phyloP scores from a whole-genome alignment of 495 filamentous ascomycete genomes.

The Hyaloscypha variabilis region DNA sequence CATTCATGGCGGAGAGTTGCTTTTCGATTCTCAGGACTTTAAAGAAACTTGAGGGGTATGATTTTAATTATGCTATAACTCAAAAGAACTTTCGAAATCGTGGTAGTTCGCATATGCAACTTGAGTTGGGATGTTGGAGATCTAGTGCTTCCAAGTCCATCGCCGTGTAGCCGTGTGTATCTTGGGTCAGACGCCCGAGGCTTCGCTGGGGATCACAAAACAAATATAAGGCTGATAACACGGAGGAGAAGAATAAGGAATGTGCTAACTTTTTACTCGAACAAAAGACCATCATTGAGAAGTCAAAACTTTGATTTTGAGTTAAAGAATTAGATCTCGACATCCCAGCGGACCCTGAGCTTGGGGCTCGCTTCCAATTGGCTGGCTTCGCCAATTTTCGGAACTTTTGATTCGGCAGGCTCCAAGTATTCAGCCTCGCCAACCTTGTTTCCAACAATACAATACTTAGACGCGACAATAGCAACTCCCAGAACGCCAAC shows the following conservation, averaged over 20 bases:
- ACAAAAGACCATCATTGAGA: not conserved
- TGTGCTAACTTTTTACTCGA: not conserved
- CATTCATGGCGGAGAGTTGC: too few relatives aligned
- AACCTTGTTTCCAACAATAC: not conserved
- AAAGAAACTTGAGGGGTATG: too few relatives aligned
- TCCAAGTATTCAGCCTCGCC: conserved; percentile 2
- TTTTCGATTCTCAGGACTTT: too few relatives aligned
- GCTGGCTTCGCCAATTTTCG: not conserved
- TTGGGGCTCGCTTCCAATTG: not conserved
- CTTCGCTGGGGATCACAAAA: not conserved
- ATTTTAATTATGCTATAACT: too few relatives aligned
- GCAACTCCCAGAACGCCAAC: not conserved
- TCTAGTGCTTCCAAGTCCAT: too few relatives aligned
- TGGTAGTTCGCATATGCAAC: too few relatives aligned
- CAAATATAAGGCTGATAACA: not conserved
- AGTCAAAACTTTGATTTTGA: too few relatives aligned
- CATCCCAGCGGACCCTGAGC: not conserved
- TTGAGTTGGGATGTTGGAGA: too few relatives aligned
- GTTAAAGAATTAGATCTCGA: not conserved
- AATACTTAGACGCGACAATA: not conserved
- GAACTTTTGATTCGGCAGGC: not conserved
- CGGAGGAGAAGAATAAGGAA: not conserved
- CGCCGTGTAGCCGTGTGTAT: too few relatives aligned
- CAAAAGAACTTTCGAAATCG: too few relatives aligned
- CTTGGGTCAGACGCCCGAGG: too few relatives aligned